Evolutionary conservation across 1,139 yeast species (phyloP).

Genomic region (Yamadazyma trypodendri): DNA sequence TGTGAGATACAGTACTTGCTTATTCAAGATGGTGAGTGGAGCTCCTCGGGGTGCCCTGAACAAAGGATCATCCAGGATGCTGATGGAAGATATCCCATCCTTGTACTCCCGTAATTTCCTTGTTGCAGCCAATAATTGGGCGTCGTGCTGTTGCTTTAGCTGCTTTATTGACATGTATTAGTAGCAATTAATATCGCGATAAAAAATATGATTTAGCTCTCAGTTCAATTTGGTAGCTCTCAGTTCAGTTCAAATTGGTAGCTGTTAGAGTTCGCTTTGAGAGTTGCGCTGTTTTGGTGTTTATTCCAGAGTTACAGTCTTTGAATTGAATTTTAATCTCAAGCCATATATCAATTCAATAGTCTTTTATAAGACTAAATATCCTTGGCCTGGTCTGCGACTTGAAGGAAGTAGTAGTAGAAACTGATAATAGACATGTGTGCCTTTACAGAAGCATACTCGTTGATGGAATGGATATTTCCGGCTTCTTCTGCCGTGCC

Average conservation of each 20-base stretch:
- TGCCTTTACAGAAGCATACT: slow-evolving; percentile 26
- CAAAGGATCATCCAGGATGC: slow-evolving; percentile 18
- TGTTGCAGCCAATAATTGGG: slow-evolving; percentile 3
- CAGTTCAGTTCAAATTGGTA: too few species aligned
- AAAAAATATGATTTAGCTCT: too few species aligned
- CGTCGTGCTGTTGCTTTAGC: slow-evolving; percentile 5
- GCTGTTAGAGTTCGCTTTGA: too few species aligned
- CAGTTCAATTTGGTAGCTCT: too few species aligned
- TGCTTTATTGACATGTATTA: slow-evolving; percentile 7
- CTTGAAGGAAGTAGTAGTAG: slow-evolving; percentile 40
- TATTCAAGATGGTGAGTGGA: slow-evolving; percentile 21
- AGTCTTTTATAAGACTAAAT: too few species aligned
- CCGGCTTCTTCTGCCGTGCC: slow-evolving; percentile 3
- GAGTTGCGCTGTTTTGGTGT: too few species aligned
- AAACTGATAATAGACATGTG: slow-evolving; percentile 29
- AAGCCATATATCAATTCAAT: too few species aligned
- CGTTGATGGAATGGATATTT: slow-evolving; percentile 35
- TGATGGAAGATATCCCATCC: slow-evolving; percentile 15
- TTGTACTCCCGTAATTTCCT: slow-evolving; percentile 8
- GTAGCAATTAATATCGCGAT: too few species aligned
- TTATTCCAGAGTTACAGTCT: too few species aligned
- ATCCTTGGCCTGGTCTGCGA: slow-evolving; percentile 19
- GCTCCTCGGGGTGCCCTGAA: slow-evolving; percentile 5
- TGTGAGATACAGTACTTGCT: slow-evolving; percentile 17
- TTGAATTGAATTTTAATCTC: too few species aligned